phyloP scores from a whole-genome alignment of 441 rosid species.

The Geranium incanum region DNA sequence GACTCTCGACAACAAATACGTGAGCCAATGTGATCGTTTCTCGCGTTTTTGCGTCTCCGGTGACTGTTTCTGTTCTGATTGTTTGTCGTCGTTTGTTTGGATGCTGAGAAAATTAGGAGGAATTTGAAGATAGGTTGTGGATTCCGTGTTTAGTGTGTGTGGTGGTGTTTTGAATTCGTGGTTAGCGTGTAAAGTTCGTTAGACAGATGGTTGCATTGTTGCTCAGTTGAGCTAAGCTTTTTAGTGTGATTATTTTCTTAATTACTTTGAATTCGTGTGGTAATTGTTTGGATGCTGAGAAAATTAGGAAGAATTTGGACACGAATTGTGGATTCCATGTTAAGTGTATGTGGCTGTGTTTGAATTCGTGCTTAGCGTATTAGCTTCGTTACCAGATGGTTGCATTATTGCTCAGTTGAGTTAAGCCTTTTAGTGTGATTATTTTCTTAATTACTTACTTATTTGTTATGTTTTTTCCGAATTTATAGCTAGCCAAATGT shows the following conservation, averaged over 20 bases:
- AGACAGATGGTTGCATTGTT: not conserved
- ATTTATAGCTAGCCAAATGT: not conserved
- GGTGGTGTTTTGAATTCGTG: slow-evolving; percentile 5
- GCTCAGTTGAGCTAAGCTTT: not conserved
- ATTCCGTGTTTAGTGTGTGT: not conserved
- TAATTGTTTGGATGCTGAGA: not conserved
- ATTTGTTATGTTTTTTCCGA: not conserved
- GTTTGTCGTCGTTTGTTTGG: not conserved
- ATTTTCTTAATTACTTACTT: too few relatives aligned
- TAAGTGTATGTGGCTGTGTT: not conserved
- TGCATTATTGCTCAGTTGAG: slow-evolving; percentile 1
- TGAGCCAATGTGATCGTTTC: slow-evolving; percentile 25
- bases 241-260: too few relatives aligned
- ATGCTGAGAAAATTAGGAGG: slow-evolving; percentile 4
- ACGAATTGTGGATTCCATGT: not conserved
- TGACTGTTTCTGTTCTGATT: slow-evolving; percentile 5
- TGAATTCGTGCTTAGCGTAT: not conserved
- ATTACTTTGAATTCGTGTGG: too few relatives aligned
- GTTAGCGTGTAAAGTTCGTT: not conserved
- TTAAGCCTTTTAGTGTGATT: too few relatives aligned
- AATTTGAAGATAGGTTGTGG: not conserved
- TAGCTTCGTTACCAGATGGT: not conserved
- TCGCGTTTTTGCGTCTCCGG: not conserved
- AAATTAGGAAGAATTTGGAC: not conserved
- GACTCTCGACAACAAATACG: slow-evolving; percentile 97